Evolutionary conservation across 768 basidiomycete genomes (phyloP), one percentile per base, ranked within the genome.

Genomic region (Kwoniella dendrophila): DNA sequence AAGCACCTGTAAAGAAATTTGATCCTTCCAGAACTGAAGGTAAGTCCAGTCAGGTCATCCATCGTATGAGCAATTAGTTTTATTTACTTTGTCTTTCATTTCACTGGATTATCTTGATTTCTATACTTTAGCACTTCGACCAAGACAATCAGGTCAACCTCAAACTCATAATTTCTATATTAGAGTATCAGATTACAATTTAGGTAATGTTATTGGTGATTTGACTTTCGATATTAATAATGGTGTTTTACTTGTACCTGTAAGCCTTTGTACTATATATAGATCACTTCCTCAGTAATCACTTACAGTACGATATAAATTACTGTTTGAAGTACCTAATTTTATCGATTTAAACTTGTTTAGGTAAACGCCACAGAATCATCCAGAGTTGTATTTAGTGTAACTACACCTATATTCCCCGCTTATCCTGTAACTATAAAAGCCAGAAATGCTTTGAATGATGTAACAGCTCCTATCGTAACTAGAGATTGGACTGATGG

Each of bases 1-100:
- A 53, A n/a, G 52, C 36, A 24, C 52, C 52, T 24, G 20, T 53
- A 22, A 53, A 53, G 52, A 53, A 38, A 27, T 53, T 26, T n/a
- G 52, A 40, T 2, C 20, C 34, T 1, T 3, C 34, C 1, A 40
- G 22, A 36, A 53, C 52, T 53, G 34, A 38, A 5, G 52, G 34
- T 38, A 18, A 40, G 34, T 53, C 26, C 44, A 47, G 26, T 47
- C 18, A 47, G 7, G 44, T 45, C 7, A 6, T 45, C 20, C 47
- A 27, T 6, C 24, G 47, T 49, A 27, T n/a, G n/a, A n/a, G n/a
- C n/a, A n/a, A n/a, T n/a, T n/a, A n/a, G n/a, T n/a, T n/a, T n/a
- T n/a, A n/a, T n/a, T n/a, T n/a, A n/a, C n/a, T n/a, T n/a, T n/a
- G n/a, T n/a, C n/a, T n/a, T n/a, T n/a, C n/a, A n/a, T n/a, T n/a